These are phyloP conservation scores for Echinochloa phyllopogon DNA, from an alignment of 176 grass and related monocot species.

Conservation along the genomic window DNA sequence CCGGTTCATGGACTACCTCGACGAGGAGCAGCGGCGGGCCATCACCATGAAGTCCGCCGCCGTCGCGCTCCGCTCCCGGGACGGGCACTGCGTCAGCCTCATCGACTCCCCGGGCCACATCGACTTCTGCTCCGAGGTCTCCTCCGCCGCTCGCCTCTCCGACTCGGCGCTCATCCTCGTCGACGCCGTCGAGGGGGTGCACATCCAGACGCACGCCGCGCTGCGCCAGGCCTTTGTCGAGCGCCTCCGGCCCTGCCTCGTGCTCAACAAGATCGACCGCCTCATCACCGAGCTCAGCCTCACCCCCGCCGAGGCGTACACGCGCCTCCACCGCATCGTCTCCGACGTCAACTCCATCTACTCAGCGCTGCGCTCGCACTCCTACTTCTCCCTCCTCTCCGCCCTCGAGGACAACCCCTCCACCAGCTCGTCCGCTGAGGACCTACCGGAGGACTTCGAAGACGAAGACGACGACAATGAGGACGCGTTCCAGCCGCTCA, in stretches of 20 bases:
- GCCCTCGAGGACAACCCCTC: constrained; percentile 52
- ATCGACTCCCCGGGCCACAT: constrained; percentile 97
- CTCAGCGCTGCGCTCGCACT: constrained; percentile 75
- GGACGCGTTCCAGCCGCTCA: constrained; percentile 80
- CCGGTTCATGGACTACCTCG: constrained; percentile 86
- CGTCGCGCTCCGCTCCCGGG: constrained; percentile 52
- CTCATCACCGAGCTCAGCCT: constrained; percentile 85
- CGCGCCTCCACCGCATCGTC: constrained; percentile 68
- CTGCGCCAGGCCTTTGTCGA: constrained; percentile 90
- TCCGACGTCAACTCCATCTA: constrained; percentile 78
- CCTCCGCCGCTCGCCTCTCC: constrained; percentile 76
- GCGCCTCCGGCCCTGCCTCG: constrained; percentile 81
- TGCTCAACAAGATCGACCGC: constrained; percentile 94
- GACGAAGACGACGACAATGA: constrained; percentile 77
- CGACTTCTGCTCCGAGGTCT: constrained; percentile 97
- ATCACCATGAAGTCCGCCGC: constrained; percentile 96
- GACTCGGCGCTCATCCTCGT: constrained; percentile 81
- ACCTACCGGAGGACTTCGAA: constrained; percentile 47
- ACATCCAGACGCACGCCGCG: constrained; percentile 85
- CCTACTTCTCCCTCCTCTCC: constrained; percentile 85
- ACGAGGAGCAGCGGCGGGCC: constrained; percentile 83
- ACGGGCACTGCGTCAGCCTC: constrained; percentile 68
- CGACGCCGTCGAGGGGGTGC: constrained; percentile 85
- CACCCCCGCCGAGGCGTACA: constrained; percentile 76
- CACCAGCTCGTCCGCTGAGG: constrained; percentile 52